Conservation (phyloP, 768 basidiomycete genomes). For the Leucosporidium creatinivorum region DNA sequence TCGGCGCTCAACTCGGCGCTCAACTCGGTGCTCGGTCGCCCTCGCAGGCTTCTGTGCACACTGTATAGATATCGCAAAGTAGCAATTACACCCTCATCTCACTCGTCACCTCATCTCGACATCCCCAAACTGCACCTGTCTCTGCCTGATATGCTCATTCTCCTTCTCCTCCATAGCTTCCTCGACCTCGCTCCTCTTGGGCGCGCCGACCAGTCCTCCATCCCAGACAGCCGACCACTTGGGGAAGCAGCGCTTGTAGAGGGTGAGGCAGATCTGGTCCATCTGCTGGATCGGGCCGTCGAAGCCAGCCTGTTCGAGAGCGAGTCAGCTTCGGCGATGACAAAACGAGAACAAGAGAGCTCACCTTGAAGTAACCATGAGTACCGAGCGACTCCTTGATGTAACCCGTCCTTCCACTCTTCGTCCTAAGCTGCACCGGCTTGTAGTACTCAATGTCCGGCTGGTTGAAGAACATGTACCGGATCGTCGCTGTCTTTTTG, state of each 20-base stretch:
- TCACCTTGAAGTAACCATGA: constrained; percentile 84
- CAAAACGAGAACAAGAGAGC: constrained; percentile 48
- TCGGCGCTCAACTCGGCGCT: too few species aligned
- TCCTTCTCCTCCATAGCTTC: neutral
- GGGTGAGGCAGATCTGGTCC: constrained; percentile 91
- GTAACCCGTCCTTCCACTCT: constrained; percentile 80
- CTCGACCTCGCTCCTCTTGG: neutral
- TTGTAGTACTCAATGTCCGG: constrained; percentile 89
- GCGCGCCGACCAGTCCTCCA: neutral
- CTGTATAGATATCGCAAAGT: neutral
- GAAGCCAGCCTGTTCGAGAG: constrained; percentile 26
- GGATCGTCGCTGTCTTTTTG: constrained; percentile 91
- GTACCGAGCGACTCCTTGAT: constrained; percentile 88
- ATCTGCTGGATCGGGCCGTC: constrained; percentile 89
- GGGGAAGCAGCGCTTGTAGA: constrained; percentile 93
- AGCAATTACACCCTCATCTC: neutral
- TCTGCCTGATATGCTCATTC: neutral
- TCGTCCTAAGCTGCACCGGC: constrained; percentile 86
- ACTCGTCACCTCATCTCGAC: constrained; percentile 2
- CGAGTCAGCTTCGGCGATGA: neutral
- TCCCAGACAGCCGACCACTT: constrained; percentile 54
- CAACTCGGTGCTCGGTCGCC: too few species aligned
- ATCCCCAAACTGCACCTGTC: neutral
- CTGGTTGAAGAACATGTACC: constrained; percentile 96
- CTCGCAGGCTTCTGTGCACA: too few species aligned